Percentiles rank a stretch among this genome's conserved stretches.
phyloP scores from a whole-genome alignment of 257 asterid genomes.

The Oldenlandia corymbosa region DNA sequence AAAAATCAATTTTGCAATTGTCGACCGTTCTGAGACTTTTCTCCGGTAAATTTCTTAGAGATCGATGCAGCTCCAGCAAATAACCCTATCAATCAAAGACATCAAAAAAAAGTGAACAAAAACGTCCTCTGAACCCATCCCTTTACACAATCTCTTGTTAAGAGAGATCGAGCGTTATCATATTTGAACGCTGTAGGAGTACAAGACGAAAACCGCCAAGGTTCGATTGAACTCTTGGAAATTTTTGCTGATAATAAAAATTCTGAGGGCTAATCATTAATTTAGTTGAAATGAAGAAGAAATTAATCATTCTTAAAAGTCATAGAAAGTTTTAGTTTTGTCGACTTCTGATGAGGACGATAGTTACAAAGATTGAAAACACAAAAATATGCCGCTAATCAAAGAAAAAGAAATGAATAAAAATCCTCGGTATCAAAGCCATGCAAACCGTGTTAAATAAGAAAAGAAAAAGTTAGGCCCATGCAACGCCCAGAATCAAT shows the following conservation, averaged over 20 bases:
- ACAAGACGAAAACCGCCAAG: no score
- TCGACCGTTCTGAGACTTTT: constrained; percentile 45
- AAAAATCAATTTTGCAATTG: constrained; percentile 44
- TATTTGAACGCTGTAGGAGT: no score
- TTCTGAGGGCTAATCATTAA: neutral
- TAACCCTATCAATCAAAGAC: constrained; percentile 17
- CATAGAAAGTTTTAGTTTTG: neutral
- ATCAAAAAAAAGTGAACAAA: neutral
- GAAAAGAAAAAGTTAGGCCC: no score
- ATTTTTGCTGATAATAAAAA: neutral
- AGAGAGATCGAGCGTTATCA: no score
- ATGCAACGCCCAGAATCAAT: no score
- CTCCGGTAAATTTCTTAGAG: constrained; percentile 37
- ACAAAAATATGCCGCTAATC: no score
- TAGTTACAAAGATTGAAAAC: constrained; percentile 1
- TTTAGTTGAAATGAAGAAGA: neutral
- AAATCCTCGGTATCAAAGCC: no score
- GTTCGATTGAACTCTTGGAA: no score
- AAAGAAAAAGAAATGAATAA: no score
- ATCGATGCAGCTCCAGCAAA: constrained; percentile 70
- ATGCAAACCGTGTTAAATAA: no score
- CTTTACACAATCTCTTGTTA: no score
- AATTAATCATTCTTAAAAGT: neutral
- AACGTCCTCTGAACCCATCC: no score
- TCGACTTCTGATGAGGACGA: neutral